Evolutionary conservation across 2,329 filamentous ascomycete species (phyloP).

Genomic region (Grosmannia clavigera): DNA sequence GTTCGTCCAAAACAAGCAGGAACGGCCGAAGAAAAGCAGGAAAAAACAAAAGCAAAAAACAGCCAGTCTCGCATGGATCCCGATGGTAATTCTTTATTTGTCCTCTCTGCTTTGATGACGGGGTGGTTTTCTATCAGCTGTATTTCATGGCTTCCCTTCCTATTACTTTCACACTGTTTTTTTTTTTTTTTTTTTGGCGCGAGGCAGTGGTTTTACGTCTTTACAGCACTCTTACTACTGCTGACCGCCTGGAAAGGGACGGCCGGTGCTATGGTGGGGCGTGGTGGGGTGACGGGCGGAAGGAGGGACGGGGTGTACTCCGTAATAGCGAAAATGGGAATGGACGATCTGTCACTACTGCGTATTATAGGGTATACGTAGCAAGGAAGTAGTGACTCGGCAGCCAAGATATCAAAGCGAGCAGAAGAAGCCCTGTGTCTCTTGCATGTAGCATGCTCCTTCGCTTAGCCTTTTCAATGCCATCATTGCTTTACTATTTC

Average conservation of each 20-base stretch:
- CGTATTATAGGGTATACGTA: background rate
- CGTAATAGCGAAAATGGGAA: conserved; percentile 1
- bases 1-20: background rate
- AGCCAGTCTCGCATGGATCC: background rate
- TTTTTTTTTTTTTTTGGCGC: background rate
- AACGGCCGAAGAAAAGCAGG: background rate
- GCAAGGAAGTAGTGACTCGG: background rate
- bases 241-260: conserved; percentile 3
- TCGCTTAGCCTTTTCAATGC: background rate
- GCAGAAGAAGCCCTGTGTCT: background rate
- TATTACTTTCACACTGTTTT: background rate
- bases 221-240: background rate
- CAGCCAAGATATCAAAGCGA: background rate
- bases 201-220: background rate
- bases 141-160: background rate
- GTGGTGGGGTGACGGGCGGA: conserved; percentile 4
- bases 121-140: background rate
- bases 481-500: background rate
- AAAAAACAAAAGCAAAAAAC: background rate
- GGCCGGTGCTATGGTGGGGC: background rate
- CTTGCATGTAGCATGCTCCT: background rate
- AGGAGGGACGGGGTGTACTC: conserved; percentile 3
- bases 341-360: conserved; percentile 3
- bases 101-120: background rate
- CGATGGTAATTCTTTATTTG: background rate